phyloP scores from a whole-genome alignment of 257 asterid genomes.

The Anisodus tanguticus region DNA sequence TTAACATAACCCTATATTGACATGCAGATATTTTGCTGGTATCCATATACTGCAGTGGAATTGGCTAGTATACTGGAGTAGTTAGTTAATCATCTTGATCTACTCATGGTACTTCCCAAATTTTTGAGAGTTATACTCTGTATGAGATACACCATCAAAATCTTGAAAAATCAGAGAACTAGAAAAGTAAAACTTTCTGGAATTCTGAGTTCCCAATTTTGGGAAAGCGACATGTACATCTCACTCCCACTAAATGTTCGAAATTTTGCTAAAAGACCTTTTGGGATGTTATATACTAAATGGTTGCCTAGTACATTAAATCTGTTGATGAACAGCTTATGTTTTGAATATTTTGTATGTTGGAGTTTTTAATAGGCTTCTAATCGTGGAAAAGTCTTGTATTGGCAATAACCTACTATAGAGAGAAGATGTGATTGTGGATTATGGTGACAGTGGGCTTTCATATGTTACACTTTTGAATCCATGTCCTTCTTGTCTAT shows the following conservation, averaged over 20 bases:
- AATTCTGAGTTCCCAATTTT: background rate
- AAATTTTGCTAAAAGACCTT: background rate
- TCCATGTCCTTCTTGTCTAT: slow-evolving; percentile 19
- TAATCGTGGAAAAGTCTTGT: background rate
- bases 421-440: background rate
- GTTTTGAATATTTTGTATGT: slow-evolving; percentile 5
- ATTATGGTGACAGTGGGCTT: background rate
- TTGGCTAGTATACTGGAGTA: slow-evolving; percentile 29
- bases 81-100: slow-evolving; percentile 29
- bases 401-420: background rate
- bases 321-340: background rate
- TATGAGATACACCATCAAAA: slow-evolving; percentile 5
- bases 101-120: slow-evolving; percentile 24
- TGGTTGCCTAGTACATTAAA: background rate
- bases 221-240: background rate
- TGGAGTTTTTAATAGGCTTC: background rate
- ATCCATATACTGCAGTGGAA: slow-evolving; percentile 26
- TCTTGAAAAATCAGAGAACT: slow-evolving; percentile 19
- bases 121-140: slow-evolving; percentile 24
- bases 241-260: background rate
- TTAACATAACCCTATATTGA: slow-evolving; percentile 17
- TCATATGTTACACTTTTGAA: slow-evolving; percentile 13
- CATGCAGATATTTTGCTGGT: slow-evolving; percentile 25
- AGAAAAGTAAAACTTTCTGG: slow-evolving; percentile 11
- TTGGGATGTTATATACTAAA: slow-evolving; percentile 12